Conservation (phyloP, 441 rosid species). For the Aquilaria agallochum region DNA sequence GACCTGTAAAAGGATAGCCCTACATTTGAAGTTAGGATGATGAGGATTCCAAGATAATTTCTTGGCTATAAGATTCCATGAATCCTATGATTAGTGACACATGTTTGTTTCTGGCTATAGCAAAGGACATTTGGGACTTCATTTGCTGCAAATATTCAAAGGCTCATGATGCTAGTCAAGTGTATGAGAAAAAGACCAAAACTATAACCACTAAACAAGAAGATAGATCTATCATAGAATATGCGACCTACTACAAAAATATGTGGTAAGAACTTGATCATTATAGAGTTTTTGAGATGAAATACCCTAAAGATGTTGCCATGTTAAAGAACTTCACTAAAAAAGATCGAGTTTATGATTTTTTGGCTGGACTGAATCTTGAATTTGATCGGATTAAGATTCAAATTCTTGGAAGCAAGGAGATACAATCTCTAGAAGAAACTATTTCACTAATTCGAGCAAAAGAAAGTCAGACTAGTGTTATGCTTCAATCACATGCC, state of each 20-base stretch:
- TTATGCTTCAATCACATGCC: neutral
- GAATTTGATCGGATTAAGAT: slow-evolving; percentile 3
- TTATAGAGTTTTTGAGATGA: neutral
- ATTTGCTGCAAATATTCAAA: neutral
- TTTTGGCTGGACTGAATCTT: neutral
- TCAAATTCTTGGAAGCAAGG: neutral
- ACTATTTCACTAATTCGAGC: neutral
- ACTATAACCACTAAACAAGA: neutral
- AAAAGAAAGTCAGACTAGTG: neutral
- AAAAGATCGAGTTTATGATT: neutral
- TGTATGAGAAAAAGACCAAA: neutral
- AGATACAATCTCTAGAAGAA: neutral
- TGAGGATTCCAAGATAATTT: neutral
- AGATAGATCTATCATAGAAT: neutral
- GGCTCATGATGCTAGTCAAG: neutral
- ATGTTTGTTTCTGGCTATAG: neutral
- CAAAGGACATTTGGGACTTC: neutral
- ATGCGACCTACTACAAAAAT: neutral
- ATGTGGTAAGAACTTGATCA: neutral
- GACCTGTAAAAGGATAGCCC: neutral
- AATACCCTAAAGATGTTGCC: neutral
- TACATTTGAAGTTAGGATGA: neutral
- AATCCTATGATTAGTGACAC: neutral
- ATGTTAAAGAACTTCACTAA: neutral
- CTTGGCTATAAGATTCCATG: neutral